Conservation (phyloP, 2,329 filamentous ascomycete species). For the Aspergillus fijiensis region DNA sequence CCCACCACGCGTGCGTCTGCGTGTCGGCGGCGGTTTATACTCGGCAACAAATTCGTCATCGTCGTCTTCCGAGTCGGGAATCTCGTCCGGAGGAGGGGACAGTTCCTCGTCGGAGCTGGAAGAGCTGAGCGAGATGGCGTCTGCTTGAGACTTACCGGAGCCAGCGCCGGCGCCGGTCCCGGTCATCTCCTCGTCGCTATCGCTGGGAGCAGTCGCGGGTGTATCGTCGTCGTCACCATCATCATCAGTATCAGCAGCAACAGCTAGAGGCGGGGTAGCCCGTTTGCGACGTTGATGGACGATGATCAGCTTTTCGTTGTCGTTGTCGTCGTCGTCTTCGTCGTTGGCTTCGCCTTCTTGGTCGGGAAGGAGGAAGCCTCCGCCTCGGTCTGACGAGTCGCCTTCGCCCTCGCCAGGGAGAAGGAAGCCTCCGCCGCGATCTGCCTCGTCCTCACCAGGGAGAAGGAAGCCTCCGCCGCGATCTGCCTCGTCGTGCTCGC, state of each 20-base stretch:
- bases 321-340: conserved; percentile 11
- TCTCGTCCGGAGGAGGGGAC: not conserved
- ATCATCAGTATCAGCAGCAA: not conserved
- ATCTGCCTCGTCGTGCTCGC: conserved; percentile 21
- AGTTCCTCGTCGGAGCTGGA: not conserved
- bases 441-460: conserved; percentile 13
- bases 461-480: conserved; percentile 35
- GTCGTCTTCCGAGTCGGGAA: conserved; percentile 11
- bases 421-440: conserved; percentile 33
- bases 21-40: conserved; percentile 16
- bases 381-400: conserved; percentile 14
- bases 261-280: not conserved
- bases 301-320: conserved; percentile 9
- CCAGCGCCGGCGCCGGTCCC: not conserved
- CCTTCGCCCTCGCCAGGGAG: conserved; percentile 26
- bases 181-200: no score
- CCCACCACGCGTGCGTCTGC: conserved; percentile 25
- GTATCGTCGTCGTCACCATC: conserved; percentile 7
- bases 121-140: conserved; percentile 5
- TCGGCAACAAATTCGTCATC: conserved; percentile 9
- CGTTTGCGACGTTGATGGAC: not conserved
- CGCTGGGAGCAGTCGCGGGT: not conserved
- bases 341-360: conserved; percentile 9
- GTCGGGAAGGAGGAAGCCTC: conserved; percentile 26
- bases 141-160: not conserved